Percentiles rank a stretch among this genome's conserved stretches.
Conservation (phyloP, 106 monocot species). For the Dioscorea dumetorum region DNA sequence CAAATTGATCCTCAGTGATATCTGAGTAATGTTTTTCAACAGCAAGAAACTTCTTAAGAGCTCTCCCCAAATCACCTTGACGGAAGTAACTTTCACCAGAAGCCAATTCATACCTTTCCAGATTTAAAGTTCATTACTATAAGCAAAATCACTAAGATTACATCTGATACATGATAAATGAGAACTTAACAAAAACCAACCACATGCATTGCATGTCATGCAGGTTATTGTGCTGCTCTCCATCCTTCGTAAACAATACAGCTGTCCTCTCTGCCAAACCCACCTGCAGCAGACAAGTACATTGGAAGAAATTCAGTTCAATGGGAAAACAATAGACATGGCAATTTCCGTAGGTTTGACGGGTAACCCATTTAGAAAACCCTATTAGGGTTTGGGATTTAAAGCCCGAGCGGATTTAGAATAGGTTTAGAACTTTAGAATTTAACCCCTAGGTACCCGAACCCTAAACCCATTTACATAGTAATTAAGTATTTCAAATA, state of each 20-base stretch:
- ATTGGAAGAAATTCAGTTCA: constrained; percentile 1
- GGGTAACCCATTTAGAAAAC: no score
- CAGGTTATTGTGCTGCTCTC: constrained; percentile 96
- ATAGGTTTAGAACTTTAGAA: no score
- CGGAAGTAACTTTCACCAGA: constrained; percentile 95
- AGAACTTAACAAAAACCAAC: constrained; percentile 22
- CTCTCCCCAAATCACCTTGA: constrained; percentile 83
- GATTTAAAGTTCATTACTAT: background rate
- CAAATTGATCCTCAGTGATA: constrained; percentile 98
- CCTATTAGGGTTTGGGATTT: no score
- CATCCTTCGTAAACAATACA: constrained; percentile 97
- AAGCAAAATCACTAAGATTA: background rate
- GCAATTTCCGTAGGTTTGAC: no score
- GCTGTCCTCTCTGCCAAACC: constrained; percentile 83
- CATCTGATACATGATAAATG: background rate
- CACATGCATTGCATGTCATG: constrained; percentile 99
- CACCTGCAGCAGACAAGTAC: constrained; percentile 42
- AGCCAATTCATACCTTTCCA: constrained; percentile 85
- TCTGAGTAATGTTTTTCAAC: constrained; percentile 97
- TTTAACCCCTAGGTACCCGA: no score
- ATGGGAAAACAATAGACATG: background rate
- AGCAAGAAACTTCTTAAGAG: constrained; percentile 89
- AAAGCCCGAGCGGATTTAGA: no score
- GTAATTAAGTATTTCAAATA: no score
- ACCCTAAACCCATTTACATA: no score